Percentiles rank a stretch among this genome's conserved stretches.
Evolutionary conservation across 257 asterid species (phyloP).

Genomic region (Solanum clarkiae): DNA sequence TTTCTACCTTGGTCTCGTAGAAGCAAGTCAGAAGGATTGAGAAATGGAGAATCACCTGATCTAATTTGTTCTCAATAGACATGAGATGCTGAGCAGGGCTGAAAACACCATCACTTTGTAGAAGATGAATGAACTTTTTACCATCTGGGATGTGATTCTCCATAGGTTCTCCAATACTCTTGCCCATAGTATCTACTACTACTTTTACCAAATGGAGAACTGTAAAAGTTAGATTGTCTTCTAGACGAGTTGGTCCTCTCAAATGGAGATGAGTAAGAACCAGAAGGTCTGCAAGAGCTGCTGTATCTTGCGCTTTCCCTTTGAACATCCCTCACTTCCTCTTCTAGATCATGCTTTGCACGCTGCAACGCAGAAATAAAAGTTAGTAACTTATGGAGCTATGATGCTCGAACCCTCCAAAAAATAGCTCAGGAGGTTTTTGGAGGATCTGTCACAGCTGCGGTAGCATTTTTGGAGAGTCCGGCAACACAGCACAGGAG

Average conservation of each 20-base stretch:
- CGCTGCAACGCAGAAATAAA: conserved; percentile 33
- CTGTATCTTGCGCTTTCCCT: conserved; percentile 25
- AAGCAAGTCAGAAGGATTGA: background rate
- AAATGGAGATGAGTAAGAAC: conserved; percentile 44
- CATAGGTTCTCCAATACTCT: conserved; percentile 28
- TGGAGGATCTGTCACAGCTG: no score
- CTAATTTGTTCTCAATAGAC: background rate
- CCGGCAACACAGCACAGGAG: background rate
- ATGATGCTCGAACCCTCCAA: no score
- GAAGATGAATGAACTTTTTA: background rate
- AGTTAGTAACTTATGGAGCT: background rate
- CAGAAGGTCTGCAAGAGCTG: conserved; percentile 32
- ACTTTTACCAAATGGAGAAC: conserved; percentile 42
- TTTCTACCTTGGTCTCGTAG: background rate
- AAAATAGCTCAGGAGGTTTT: no score
- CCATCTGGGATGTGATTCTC: conserved; percentile 27
- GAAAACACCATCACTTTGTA: background rate
- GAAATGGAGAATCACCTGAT: background rate
- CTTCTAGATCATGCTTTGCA: conserved; percentile 47
- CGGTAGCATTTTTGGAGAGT: no score
- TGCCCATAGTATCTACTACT: conserved; percentile 41
- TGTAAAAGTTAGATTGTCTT: conserved; percentile 26
- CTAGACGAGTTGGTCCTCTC: conserved; percentile 32
- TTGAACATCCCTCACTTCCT: conserved; percentile 35
- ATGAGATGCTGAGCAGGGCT: background rate